phyloP scores from a whole-genome alignment of 1,284 basidiomycete genomes.

The Rhodotorula mucilaginosa region DNA sequence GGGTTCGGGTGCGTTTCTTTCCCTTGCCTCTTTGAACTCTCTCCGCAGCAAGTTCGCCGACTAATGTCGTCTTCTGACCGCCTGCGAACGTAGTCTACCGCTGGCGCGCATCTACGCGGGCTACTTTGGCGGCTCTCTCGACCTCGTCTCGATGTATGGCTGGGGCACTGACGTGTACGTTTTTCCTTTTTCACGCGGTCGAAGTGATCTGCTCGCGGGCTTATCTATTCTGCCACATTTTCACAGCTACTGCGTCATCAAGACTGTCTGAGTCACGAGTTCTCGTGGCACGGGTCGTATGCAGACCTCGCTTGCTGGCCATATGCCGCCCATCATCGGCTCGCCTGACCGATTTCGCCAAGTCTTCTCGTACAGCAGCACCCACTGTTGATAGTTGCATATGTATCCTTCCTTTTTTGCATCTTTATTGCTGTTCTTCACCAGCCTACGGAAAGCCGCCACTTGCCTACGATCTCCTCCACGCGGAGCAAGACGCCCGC shows the following conservation, averaged over 20 bases:
- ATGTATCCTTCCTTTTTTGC: neutral
- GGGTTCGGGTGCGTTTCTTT: slow-evolving; percentile 62
- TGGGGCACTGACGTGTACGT: slow-evolving; percentile 68
- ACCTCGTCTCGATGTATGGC: slow-evolving; percentile 71
- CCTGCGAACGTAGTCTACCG: slow-evolving; percentile 15
- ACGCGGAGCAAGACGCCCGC: slow-evolving; percentile 78
- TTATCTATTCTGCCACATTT: neutral
- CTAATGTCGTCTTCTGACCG: neutral
- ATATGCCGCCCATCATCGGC: too few relatives aligned
- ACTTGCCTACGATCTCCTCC: slow-evolving; percentile 69
- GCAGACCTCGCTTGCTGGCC: neutral
- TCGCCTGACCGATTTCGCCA: too few relatives aligned
- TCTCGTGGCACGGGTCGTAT: too few relatives aligned
- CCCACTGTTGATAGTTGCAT: neutral
- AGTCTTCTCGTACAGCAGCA: too few relatives aligned
- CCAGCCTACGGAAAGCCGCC: slow-evolving; percentile 63
- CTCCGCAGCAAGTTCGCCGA: neutral
- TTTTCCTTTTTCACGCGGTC: too few relatives aligned
- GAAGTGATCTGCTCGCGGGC: too few relatives aligned
- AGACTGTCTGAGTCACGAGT: slow-evolving; percentile 1
- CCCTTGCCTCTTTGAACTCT: neutral
- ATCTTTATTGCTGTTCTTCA: neutral
- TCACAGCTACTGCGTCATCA: slow-evolving; percentile 12
- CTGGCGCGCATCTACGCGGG: slow-evolving; percentile 23
- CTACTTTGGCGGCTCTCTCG: slow-evolving; percentile 71